phyloP scores from a whole-genome alignment of 768 basidiomycete genomes.

The Daedaleopsis nitida region DNA sequence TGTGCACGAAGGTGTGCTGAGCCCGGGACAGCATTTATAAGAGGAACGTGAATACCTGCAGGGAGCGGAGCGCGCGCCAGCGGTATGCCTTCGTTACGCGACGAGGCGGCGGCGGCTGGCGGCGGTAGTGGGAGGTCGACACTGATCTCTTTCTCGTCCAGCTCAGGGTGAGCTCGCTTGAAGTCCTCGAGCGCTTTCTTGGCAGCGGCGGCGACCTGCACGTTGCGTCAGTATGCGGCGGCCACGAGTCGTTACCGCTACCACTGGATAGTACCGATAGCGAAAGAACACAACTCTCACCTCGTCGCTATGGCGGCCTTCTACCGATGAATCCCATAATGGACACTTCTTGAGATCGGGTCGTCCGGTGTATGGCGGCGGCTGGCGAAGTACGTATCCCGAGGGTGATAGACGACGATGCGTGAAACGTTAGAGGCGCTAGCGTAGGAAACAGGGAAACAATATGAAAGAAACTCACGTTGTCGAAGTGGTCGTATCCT shows the following conservation, averaged over 20 bases:
- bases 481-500: constrained; percentile 78
- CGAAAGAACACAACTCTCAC: constrained; percentile 35
- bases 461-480: constrained; percentile 36
- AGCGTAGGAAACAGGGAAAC: constrained; percentile 7
- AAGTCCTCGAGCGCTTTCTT: constrained; percentile 65
- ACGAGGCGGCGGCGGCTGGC: constrained; percentile 32
- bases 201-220: constrained; percentile 68
- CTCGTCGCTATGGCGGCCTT: constrained; percentile 67
- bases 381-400: constrained; percentile 17
- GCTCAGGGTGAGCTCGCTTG: constrained; percentile 61
- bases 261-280: not conserved
- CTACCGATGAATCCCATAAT: constrained; percentile 65
- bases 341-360: constrained; percentile 51
- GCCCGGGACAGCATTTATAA: not conserved
- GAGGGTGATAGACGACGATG: too few species aligned
- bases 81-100: not conserved
- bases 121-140: constrained; percentile 57
- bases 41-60: not conserved
- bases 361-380: constrained; percentile 22
- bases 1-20: not conserved
- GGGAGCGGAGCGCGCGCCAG: not conserved
- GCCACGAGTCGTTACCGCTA: not conserved
- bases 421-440: not conserved
- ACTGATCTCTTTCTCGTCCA: constrained; percentile 57
- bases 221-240: not conserved